phyloP scores from a whole-genome alignment of 2,329 filamentous ascomycete species.

The Aspergillus fructus region DNA sequence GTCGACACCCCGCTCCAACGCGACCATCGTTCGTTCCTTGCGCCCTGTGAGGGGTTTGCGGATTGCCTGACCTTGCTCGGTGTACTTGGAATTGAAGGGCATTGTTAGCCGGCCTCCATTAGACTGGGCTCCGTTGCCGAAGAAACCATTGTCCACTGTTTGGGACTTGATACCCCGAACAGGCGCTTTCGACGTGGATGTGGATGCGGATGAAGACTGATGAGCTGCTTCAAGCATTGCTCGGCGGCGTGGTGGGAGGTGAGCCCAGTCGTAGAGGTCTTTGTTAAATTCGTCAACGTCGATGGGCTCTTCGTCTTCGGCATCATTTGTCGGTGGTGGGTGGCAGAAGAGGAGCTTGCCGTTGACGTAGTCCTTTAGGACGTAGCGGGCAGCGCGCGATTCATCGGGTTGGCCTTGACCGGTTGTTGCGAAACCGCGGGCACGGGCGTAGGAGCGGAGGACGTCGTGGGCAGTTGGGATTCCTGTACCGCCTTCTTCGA shows the following conservation, averaged over 20 bases:
- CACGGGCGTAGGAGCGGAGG: slow-evolving; percentile 79
- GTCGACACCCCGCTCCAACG: slow-evolving; percentile 81
- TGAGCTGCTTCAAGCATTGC: slow-evolving; percentile 40
- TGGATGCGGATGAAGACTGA: slow-evolving; percentile 9
- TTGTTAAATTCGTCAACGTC: slow-evolving; percentile 79
- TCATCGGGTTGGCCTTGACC: slow-evolving; percentile 91
- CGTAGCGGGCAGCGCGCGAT: slow-evolving; percentile 81
- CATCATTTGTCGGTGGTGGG: slow-evolving; percentile 65
- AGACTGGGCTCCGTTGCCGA: slow-evolving; percentile 61
- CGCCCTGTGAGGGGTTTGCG: slow-evolving; percentile 75
- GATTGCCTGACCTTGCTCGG: slow-evolving; percentile 72
- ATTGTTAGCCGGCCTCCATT: slow-evolving; percentile 67
- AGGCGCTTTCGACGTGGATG: slow-evolving; percentile 33
- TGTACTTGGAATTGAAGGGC: slow-evolving; percentile 90
- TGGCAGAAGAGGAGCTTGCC: slow-evolving; percentile 92
- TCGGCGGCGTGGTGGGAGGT: slow-evolving; percentile 79
- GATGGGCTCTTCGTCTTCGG: slow-evolving; percentile 45
- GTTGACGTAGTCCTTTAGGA: slow-evolving; percentile 96
- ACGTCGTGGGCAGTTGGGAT: slow-evolving; percentile 81
- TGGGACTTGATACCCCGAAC: slow-evolving; percentile 71
- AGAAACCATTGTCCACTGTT: slow-evolving; percentile 85
- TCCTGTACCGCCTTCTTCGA: slow-evolving; percentile 92
- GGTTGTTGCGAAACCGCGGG: slow-evolving; percentile 85
- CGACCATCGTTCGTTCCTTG: slow-evolving; percentile 75
- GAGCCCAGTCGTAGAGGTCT: slow-evolving; percentile 79